Evolutionary conservation across 768 basidiomycete genomes (phyloP), one percentile per base, ranked within the genome.

Genomic region (Naganishia kalamii): DNA sequence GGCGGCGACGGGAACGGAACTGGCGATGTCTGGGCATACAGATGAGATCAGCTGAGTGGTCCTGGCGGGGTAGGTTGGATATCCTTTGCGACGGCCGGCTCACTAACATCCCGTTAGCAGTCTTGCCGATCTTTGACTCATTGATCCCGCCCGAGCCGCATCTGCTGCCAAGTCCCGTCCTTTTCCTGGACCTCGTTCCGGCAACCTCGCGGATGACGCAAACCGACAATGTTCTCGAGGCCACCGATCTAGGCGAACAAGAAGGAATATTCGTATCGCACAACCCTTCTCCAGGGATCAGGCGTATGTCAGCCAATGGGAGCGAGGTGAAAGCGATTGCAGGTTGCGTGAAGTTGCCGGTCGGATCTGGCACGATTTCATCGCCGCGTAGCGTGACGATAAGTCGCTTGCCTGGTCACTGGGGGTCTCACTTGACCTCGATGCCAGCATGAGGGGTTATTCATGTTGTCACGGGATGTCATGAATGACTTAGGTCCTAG

Each of bases 171-270:
- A 80, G 82, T 52, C 71, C 72, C 21, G 78, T 79, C 41, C 77
- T 87, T 65, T 82, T 83, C 70, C 74, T 86, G 72, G 88, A 93
- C 51, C 88, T 89, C 77, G 78, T 84, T 69, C 87, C 90, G 33
- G 83, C 82, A 77, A 79, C 90, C 52, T 81, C 86, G 65, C 72
- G 79, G 65, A 87, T 93, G 75, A 84, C 88, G 43, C 77, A 65
- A 27, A 82, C 79, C 40, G 91, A 94, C 68, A 89, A 91, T 66
- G 77, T 64, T 70, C 57, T 69, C 15, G 63, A 72, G 64, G 65
- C 51, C 43, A 75, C 67, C 43, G 77, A 72, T 29, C 63, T 54
- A 54, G 74, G 54, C 71, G 73, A 61, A 77, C 74, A 4, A 75
- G 76, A 0, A 69, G 76, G 60, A 69, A 73, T 11, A 67, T 74